Conservation (phyloP, 163 green algal genomes). For the Chlamydomonas reinhardtii region DNA sequence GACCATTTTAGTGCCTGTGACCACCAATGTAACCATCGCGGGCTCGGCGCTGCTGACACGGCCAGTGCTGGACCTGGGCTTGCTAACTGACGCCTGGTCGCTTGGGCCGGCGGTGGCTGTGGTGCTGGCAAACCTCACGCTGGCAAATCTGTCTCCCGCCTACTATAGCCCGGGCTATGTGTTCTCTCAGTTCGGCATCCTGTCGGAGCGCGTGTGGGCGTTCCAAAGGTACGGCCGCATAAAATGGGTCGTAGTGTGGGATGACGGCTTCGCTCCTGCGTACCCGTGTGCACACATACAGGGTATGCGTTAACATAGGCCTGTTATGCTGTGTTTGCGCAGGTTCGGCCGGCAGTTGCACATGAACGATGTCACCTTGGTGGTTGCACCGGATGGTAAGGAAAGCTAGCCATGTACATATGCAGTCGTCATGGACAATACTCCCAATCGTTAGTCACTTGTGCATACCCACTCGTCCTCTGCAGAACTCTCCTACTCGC, state of each 20-base stretch:
- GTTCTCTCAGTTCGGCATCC: neutral
- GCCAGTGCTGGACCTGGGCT: neutral
- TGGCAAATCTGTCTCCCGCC: conserved; percentile 6
- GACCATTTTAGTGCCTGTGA: neutral
- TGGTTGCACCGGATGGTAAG: neutral
- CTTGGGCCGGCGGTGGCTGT: neutral
- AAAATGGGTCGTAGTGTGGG: too few species aligned
- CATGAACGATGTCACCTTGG: neutral
- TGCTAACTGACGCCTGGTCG: too few species aligned
- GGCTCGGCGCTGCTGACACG: neutral
- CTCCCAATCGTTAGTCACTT: too few species aligned
- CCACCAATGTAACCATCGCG: neutral
- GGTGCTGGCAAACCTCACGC: neutral
- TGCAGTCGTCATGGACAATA: too few species aligned
- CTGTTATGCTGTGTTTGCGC: too few species aligned
- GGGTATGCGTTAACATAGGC: too few species aligned
- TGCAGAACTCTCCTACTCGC: conserved; percentile 8
- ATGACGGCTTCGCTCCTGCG: too few species aligned
- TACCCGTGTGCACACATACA: too few species aligned
- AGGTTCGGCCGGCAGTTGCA: neutral
- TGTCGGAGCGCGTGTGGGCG: conserved; percentile 29
- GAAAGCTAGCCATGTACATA: too few species aligned
- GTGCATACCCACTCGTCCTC: too few species aligned
- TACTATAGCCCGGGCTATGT: conserved; percentile 1
- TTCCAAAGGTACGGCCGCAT: conserved; percentile 4